A percentile compares a stretch with the other conserved stretches of the same genome.
Conservation (phyloP, 768 basidiomycete genomes). For the Collybiopsis confluens region DNA sequence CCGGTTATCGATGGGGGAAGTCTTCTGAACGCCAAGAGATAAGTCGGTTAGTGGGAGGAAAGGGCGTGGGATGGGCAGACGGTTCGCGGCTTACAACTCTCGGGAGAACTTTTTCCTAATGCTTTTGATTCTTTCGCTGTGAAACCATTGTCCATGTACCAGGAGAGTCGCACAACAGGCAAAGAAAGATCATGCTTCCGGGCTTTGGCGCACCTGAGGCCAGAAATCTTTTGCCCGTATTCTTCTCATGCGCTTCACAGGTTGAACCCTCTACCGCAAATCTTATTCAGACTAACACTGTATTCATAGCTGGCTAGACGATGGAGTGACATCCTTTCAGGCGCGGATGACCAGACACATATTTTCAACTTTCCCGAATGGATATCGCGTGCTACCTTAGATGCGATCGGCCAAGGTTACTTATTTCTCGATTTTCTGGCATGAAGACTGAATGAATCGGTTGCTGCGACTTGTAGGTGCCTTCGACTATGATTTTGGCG, state of each 20-base stretch:
- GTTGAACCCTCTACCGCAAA: too few relatives aligned
- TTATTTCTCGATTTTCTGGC: too few relatives aligned
- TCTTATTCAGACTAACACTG: too few relatives aligned
- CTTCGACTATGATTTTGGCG: constrained; percentile 41
- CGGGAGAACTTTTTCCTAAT: too few relatives aligned
- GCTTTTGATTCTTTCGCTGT: too few relatives aligned
- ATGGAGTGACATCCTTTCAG: constrained; percentile 25
- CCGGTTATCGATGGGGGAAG: constrained; percentile 26
- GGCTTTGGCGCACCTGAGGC: constrained; percentile 26
- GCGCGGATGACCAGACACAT: constrained; percentile 6
- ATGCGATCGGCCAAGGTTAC: constrained; percentile 34
- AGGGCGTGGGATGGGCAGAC: constrained; percentile 24
- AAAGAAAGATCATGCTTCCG: constrained; percentile 31
- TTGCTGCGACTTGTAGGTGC: constrained; percentile 11
- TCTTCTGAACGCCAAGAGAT: constrained; percentile 16
- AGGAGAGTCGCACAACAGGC: constrained; percentile 23
- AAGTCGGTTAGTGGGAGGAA: constrained; percentile 18
- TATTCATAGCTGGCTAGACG: constrained; percentile 21
- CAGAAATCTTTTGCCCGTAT: constrained; percentile 24
- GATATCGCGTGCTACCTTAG: constrained; percentile 30
- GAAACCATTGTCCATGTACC: too few relatives aligned
- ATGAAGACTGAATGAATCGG: too few relatives aligned
- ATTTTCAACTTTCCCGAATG: constrained; percentile 24
- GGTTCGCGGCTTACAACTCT: too few relatives aligned
- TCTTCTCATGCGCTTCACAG: constrained; percentile 18